Evolutionary conservation across 768 basidiomycete genomes (phyloP), one percentile per base, ranked within the genome.

Genomic region (Sarcomyxa edulis): DNA sequence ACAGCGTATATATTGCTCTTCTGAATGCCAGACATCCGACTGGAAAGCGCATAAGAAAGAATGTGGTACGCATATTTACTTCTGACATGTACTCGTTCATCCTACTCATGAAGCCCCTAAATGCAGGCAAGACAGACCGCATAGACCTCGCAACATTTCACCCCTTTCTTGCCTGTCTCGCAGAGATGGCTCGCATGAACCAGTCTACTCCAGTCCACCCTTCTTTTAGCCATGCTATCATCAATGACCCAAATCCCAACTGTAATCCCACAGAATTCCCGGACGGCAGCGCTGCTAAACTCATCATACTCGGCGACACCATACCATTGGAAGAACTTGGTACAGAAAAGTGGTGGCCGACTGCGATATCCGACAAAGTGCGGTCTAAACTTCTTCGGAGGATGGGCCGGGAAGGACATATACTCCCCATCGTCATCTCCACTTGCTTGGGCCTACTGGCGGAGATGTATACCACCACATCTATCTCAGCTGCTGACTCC

Each of bases 401-500:
- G 7, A 56, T 71, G 40, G 7, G 49, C 1, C 51, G 50, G 4
- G 62, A 68, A 37, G 64, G 65, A 2, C 49, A 57, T 30, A 47
- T 60, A 5, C 52, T 67, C 2, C 59, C 62, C 1, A 55, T 59
- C 45, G 31, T 62, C 16, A 50, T 58, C 10, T 49, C 65, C 7
- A 48, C 59, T 4, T 54, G 55, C 26, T 29, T 71, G 11, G 53
- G 60, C 0, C 48, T 71, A 2, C 53, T 69, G 4, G 49, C 59
- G 3, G 62, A 64, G 42, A 58, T 72, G 25, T 71, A 69, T 45
- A 64, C 66, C 1, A 66, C 69, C 2, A 59, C 56, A 4, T 47
- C 53, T 4, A 43, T 42, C 8, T 36, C 45, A 21, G 40, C 44
- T 5, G 18, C 36, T 9, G 43, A 32, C 10, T 46, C 43, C 14